phyloP scores from a whole-genome alignment of 1,284 basidiomycete genomes.

The Vanrija sp. region DNA sequence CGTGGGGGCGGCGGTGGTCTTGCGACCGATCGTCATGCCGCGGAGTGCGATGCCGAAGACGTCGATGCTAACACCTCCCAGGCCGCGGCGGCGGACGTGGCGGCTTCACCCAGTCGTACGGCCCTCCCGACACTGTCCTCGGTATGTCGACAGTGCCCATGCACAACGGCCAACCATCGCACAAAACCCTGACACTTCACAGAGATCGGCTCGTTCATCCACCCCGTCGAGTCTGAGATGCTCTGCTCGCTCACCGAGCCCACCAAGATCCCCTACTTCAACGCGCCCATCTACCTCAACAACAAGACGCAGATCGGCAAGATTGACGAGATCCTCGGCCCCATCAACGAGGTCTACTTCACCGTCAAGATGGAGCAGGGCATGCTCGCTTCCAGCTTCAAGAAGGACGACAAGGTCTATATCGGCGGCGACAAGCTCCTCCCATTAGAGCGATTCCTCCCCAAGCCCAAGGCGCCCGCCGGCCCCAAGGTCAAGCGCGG shows the following conservation, averaged over 20 bases:
- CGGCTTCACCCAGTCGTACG: slow-evolving; percentile 65
- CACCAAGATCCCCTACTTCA: slow-evolving; percentile 97
- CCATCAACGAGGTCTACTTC: slow-evolving; percentile 98
- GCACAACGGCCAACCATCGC: not conserved
- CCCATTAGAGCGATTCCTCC: slow-evolving; percentile 94
- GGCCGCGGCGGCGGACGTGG: slow-evolving; percentile 46
- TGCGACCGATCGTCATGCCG: not conserved
- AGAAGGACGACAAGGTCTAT: slow-evolving; percentile 96
- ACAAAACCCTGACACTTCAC: slow-evolving; percentile 1
- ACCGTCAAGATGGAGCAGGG: slow-evolving; percentile 97
- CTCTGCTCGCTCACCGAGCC: slow-evolving; percentile 79
- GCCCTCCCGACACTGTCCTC: slow-evolving; percentile 78
- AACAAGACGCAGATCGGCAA: slow-evolving; percentile 94
- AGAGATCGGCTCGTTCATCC: slow-evolving; percentile 86
- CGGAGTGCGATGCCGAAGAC: not conserved
- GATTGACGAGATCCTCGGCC: slow-evolving; percentile 80
- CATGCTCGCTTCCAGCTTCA: slow-evolving; percentile 92
- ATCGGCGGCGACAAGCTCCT: slow-evolving; percentile 94
- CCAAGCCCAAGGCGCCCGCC: slow-evolving; percentile 73
- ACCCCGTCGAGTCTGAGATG: slow-evolving; percentile 99
- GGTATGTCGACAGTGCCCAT: slow-evolving; percentile 54
- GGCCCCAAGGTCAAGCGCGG: slow-evolving; percentile 78
- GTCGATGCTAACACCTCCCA: not conserved
- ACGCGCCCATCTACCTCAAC: slow-evolving; percentile 96
- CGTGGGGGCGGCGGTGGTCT: slow-evolving; percentile 17